Percentiles rank a stretch among this genome's conserved stretches.
Conservation (phyloP, 495 filamentous ascomycete species). For the Geopyxis carbonaria region DNA sequence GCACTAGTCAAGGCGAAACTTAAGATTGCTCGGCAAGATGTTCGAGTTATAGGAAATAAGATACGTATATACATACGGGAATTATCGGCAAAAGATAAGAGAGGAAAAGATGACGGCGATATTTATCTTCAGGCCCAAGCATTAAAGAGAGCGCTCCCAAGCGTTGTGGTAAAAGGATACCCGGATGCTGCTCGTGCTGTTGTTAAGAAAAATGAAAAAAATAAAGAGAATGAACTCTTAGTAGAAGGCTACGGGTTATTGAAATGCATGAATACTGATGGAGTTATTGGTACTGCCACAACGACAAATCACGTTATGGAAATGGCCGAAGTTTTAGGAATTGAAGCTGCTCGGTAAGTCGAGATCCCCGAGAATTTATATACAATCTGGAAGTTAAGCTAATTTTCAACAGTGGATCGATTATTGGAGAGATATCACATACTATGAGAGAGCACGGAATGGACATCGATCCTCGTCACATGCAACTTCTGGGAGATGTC, state of each 20-base stretch:
- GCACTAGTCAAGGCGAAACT: slow-evolving; percentile 65
- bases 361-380: background rate
- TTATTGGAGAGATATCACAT: slow-evolving; percentile 24
- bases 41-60: slow-evolving; percentile 32
- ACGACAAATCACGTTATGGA: slow-evolving; percentile 84
- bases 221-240: slow-evolving; percentile 49
- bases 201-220: slow-evolving; percentile 48
- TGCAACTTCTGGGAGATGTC: slow-evolving; percentile 94
- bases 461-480: slow-evolving; percentile 95
- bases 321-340: slow-evolving; percentile 77
- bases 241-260: slow-evolving; percentile 90
- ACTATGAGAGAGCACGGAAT: slow-evolving; percentile 36
- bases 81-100: slow-evolving; percentile 18
- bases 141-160: slow-evolving; percentile 63
- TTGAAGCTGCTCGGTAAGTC: slow-evolving; percentile 57
- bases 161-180: slow-evolving; percentile 70
- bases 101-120: slow-evolving; percentile 38
- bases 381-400: background rate
- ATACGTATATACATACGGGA: slow-evolving; percentile 38
- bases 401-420: slow-evolving; percentile 13
- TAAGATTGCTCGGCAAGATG: slow-evolving; percentile 40
- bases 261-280: slow-evolving; percentile 79
- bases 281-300: slow-evolving; percentile 56
- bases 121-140: slow-evolving; percentile 66
- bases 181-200: slow-evolving; percentile 72